Percentiles rank a stretch among this genome's conserved stretches.
Conservation (phyloP, 179 eudicot species). For the Patellifolia procumbens region DNA sequence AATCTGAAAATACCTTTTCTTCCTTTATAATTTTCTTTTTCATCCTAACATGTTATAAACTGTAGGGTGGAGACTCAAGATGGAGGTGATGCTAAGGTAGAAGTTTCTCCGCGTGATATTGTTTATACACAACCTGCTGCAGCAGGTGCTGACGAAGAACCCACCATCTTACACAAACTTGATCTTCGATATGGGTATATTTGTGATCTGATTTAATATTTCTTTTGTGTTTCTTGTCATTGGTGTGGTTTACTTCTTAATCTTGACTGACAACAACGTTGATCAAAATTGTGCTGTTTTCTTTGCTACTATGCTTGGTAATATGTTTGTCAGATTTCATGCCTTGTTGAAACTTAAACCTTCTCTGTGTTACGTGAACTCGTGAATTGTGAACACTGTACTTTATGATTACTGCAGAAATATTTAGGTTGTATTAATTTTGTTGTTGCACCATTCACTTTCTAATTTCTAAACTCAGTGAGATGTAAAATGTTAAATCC, state of each 20-base stretch:
- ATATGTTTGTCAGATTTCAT: neutral
- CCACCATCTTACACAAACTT: conserved; percentile 74
- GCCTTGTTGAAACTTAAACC: conserved; percentile 6
- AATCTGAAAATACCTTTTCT: neutral
- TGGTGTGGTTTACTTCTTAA: neutral
- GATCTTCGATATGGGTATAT: conserved; percentile 97
- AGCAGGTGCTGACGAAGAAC: conserved; percentile 62
- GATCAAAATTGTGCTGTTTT: neutral
- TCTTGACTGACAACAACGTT: neutral
- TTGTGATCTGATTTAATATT: conserved; percentile 3
- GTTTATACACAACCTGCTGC: conserved; percentile 87
- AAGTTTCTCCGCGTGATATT: conserved; percentile 94
- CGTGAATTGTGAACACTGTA: neutral
- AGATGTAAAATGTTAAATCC: neutral
- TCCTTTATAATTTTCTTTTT: neutral
- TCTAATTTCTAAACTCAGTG: too few relatives aligned
- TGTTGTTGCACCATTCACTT: too few relatives aligned
- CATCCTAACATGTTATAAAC: neutral
- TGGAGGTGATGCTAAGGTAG: conserved; percentile 98
- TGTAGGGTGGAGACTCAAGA: conserved; percentile 98
- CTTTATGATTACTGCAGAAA: too few relatives aligned
- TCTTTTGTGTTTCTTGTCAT: conserved; percentile 6
- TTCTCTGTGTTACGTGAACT: too few relatives aligned
- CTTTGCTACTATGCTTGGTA: neutral
- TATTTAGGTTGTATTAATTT: too few relatives aligned